Percentiles rank a stretch among this genome's conserved stretches.
These are phyloP conservation scores for Cryptococcus floricola DNA, from an alignment of 1,284 basidiomycete genomes.

Conservation along the genomic window DNA sequence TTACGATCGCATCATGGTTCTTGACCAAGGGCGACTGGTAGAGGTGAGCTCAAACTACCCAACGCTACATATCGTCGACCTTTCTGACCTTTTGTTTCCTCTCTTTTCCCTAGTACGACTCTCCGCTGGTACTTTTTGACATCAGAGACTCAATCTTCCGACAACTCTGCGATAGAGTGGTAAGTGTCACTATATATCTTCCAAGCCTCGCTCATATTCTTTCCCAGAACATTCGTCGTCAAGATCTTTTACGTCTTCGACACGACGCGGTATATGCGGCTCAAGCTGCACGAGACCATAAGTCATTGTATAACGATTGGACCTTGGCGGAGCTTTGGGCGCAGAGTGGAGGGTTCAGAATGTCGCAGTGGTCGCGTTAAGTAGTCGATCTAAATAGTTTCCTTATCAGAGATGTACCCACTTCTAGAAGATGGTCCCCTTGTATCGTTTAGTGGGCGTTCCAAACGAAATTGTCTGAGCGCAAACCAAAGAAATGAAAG, in stretches of 20 bases:
- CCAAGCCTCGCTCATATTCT: neutral
- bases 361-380: neutral
- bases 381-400: too few species aligned
- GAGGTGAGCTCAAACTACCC: conserved; percentile 19
- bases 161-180: conserved; percentile 33
- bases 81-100: too few species aligned
- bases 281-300: conserved; percentile 7
- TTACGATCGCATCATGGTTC: conserved; percentile 46
- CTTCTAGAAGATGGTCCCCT: too few species aligned
- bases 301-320: conserved; percentile 11
- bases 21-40: conserved; percentile 39
- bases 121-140: conserved; percentile 45
- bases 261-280: conserved; percentile 13
- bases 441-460: too few species aligned
- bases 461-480: too few species aligned
- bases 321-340: conserved; percentile 14
- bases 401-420: too few species aligned
- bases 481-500: too few species aligned
- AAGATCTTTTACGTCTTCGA: conserved; percentile 8
- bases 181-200: neutral
- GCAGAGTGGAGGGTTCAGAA: neutral
- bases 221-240: conserved; percentile 3
- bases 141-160: conserved; percentile 40
- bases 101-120: conserved; percentile 30
- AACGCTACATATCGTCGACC: neutral